A percentile compares a stretch with the other conserved stretches of the same genome.
phyloP scores from a whole-genome alignment of 345 rosid genomes.

The Populus simonii region DNA sequence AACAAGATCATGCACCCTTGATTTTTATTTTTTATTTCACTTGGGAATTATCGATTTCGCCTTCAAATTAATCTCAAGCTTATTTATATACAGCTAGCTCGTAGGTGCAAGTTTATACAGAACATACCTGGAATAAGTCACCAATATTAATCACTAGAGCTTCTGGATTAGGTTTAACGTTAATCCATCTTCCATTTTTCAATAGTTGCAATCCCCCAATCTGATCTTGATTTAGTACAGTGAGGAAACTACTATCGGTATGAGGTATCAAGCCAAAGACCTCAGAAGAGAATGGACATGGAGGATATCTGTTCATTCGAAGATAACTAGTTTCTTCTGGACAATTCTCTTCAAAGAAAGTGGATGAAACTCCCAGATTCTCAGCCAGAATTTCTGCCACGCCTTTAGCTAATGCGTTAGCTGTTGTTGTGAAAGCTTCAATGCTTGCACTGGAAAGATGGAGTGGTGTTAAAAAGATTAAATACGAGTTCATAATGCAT shows the following conservation, averaged over 20 bases:
- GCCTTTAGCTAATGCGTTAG: constrained; percentile 38
- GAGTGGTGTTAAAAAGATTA: background rate
- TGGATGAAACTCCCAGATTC: constrained; percentile 34
- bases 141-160: constrained; percentile 66
- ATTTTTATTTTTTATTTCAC: too few species aligned
- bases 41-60: too few species aligned
- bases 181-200: constrained; percentile 59
- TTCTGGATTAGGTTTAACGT: constrained; percentile 54
- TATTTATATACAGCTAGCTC: too few species aligned
- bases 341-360: constrained; percentile 47
- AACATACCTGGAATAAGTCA: constrained; percentile 67
- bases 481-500: background rate
- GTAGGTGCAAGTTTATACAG: too few species aligned
- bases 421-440: constrained; percentile 33
- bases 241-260: constrained; percentile 65
- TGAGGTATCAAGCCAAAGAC: constrained; percentile 73
- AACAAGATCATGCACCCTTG: too few species aligned
- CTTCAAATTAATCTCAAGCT: too few species aligned
- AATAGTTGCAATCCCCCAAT: constrained; percentile 63
- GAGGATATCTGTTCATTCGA: constrained; percentile 74
- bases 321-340: constrained; percentile 38
- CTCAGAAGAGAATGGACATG: constrained; percentile 46
- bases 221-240: constrained; percentile 57
- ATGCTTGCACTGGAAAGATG: constrained; percentile 36
- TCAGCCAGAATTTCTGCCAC: constrained; percentile 46